A percentile compares a stretch with the other conserved stretches of the same genome.
These are phyloP conservation scores for Paraglomus brasilianum DNA, from an alignment of 192 early-diverging fungal genomes.

Conservation along the genomic window DNA sequence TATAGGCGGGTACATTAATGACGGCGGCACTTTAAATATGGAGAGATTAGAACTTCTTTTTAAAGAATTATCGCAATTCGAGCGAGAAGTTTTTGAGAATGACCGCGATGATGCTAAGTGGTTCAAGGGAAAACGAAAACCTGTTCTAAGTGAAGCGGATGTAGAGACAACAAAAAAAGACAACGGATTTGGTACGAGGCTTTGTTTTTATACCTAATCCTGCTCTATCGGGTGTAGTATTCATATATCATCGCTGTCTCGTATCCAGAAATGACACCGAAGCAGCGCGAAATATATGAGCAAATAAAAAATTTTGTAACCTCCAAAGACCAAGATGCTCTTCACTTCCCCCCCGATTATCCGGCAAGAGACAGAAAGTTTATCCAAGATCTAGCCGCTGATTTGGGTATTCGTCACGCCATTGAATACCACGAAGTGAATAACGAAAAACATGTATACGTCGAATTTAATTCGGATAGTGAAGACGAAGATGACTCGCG, in stretches of 20 bases:
- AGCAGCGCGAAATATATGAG: conserved; percentile 49
- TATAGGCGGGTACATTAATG: conserved; percentile 85
- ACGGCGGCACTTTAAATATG: conserved; percentile 70
- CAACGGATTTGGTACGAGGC: conserved; percentile 12
- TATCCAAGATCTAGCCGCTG: conserved; percentile 43
- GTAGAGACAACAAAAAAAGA: neutral
- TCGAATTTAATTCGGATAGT: conserved; percentile 48
- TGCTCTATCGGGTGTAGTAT: neutral
- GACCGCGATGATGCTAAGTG: conserved; percentile 47
- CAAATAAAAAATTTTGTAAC: conserved; percentile 51
- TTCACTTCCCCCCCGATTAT: conserved; percentile 46
- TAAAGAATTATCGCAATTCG: conserved; percentile 57
- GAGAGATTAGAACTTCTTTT: conserved; percentile 62
- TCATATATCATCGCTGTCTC: neutral
- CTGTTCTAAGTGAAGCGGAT: conserved; percentile 5
- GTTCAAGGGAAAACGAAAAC: conserved; percentile 44
- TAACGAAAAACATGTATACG: conserved; percentile 42
- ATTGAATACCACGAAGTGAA: conserved; percentile 37
- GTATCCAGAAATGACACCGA: conserved; percentile 46
- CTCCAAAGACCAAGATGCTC: conserved; percentile 34
- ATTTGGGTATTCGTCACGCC: conserved; percentile 45
- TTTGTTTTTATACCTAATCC: neutral
- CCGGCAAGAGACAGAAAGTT: conserved; percentile 51
- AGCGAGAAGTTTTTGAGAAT: conserved; percentile 49
- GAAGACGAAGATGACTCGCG: conserved; percentile 45